Conservation (phyloP, 768 basidiomycete species). For the Leccinum obscurum region DNA sequence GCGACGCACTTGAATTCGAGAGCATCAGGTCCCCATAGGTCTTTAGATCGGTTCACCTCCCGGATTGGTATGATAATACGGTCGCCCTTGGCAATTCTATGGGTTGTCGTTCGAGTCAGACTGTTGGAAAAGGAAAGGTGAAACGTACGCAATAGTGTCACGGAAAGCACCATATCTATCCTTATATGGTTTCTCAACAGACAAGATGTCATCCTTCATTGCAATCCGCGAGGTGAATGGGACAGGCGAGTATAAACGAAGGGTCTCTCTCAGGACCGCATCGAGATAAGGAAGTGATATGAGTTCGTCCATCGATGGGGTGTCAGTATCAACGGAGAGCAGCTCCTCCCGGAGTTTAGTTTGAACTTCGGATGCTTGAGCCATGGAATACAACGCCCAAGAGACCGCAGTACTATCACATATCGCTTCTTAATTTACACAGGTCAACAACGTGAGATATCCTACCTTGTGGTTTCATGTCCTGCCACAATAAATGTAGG, state of each 20-base stretch:
- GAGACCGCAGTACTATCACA: slow-evolving; percentile 38
- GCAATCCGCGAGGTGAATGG: slow-evolving; percentile 42
- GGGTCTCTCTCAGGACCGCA: slow-evolving; percentile 56
- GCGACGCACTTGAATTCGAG: slow-evolving; percentile 52
- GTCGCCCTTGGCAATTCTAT: slow-evolving; percentile 47
- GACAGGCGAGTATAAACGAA: slow-evolving; percentile 57
- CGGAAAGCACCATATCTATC: slow-evolving; percentile 43
- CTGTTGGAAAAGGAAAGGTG: background rate
- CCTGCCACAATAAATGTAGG: slow-evolving; percentile 63
- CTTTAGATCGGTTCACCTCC: slow-evolving; percentile 49
- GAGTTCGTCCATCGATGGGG: slow-evolving; percentile 69
- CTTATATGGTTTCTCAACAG: slow-evolving; percentile 44
- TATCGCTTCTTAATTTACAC: background rate
- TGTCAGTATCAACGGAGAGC: slow-evolving; percentile 48
- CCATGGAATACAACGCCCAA: slow-evolving; percentile 62
- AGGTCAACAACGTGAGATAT: background rate
- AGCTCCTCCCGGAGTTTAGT: slow-evolving; percentile 60
- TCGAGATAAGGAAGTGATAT: slow-evolving; percentile 69
- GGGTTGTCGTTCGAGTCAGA: background rate
- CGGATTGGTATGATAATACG: slow-evolving; percentile 51
- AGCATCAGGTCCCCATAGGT: slow-evolving; percentile 65
- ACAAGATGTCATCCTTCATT: slow-evolving; percentile 52
- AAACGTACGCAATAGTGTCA: slow-evolving; percentile 38
- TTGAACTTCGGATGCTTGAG: slow-evolving; percentile 49
- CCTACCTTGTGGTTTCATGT: slow-evolving; percentile 56